Base-by-base conservation (phyloP, 2,329 filamentous ascomycete genomes). In the Alternaria sp. region DNA sequence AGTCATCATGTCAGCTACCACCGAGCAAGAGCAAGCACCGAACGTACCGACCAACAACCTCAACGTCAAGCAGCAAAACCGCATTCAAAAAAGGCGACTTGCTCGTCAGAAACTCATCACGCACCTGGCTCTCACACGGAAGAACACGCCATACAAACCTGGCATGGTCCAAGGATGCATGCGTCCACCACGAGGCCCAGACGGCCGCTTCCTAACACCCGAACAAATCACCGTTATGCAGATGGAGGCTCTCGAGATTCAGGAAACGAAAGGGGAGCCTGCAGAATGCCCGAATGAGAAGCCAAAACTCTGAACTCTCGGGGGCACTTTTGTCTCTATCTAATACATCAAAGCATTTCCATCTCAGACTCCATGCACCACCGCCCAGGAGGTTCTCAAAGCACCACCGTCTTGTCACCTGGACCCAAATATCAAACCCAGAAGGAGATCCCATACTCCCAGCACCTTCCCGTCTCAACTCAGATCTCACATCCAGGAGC, bases 51-150 rank as follows among this genome's bases (percentile, higher is more conserved):
- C 32, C 28, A 32, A 34, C 18, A 40, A 43, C 6, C 52, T 60
- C 30, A 60, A 60, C 40, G 46, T 20, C 41, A 60, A 60, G 54
- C 58, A 60, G 30, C 38, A 27, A 25, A 34, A 16, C 28, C 46
- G 58, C 6, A 60, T 60, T 3, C 40, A 57, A 11, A 60, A 60
- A 22, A 56, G 58, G 32, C 46, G 58, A 16, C 27, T 60, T 4
- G 58, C 58, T 5, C 58, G 58, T 5, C 38, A 57, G 7, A 45
- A 60, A 28, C 41, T 60, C 36, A 6, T n/a, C 1, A 14, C n/a
- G 6, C 27, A 27, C 10, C 18, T 60, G 3, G 45, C 38, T 22
- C 32, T 57, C 2, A 12, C 32, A 18, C 36, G 45, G 3, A 32
- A 57, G 6, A 34, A 28, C 4, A 18, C 28, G 16, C 9, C 7